Conservation (phyloP, 495 filamentous ascomycete genomes). For the Glutinoglossum americanum region DNA sequence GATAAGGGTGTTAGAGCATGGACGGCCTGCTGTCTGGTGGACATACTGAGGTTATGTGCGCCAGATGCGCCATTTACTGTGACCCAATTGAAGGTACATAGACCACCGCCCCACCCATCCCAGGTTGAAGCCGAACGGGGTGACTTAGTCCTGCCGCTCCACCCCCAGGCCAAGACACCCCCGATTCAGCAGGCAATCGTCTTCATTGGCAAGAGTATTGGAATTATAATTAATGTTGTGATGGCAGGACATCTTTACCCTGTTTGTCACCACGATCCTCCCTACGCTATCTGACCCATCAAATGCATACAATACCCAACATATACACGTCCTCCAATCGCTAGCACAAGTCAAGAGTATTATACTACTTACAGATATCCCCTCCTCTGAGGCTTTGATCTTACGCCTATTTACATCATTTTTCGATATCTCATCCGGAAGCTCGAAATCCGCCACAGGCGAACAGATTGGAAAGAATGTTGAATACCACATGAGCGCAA, state of each 20-base stretch:
- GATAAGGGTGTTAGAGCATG: constrained; percentile 83
- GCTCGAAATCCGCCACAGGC: constrained; percentile 46
- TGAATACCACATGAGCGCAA: constrained; percentile 71
- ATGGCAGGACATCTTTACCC: constrained; percentile 70
- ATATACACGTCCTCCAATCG: constrained; percentile 73
- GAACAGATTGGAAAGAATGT: constrained; percentile 76
- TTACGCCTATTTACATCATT: constrained; percentile 62
- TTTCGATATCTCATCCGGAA: constrained; percentile 80
- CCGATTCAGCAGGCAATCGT: constrained; percentile 5
- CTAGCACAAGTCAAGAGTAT: constrained; percentile 87
- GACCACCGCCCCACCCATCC: background rate
- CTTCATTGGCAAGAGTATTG: background rate
- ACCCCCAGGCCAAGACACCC: background rate
- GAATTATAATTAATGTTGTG: background rate
- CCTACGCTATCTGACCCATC: constrained; percentile 73
- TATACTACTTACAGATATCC: constrained; percentile 78
- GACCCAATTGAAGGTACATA: constrained; percentile 65
- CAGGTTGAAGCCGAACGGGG: background rate
- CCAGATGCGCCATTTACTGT: constrained; percentile 88
- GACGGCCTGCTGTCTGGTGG: constrained; percentile 73
- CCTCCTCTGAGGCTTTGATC: constrained; percentile 51
- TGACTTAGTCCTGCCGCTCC: background rate
- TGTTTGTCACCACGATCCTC: constrained; percentile 63
- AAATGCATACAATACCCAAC: constrained; percentile 78
- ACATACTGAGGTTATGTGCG: constrained; percentile 82